Percentiles rank a stretch among this genome's conserved stretches.
Conservation (phyloP, 176 grass and related monocot species). For the Areca catechu region DNA sequence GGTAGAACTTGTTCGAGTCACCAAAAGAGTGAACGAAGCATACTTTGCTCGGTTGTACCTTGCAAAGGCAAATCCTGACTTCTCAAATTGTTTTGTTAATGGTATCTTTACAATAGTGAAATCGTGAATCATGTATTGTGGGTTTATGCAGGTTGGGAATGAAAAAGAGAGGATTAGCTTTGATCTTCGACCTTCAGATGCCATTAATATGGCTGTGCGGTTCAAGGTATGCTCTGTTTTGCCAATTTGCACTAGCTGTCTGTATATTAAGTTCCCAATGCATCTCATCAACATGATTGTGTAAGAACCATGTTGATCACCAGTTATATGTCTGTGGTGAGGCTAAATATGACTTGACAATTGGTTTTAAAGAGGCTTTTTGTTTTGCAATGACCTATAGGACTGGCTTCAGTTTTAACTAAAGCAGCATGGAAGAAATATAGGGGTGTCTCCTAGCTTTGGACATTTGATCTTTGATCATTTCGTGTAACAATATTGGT, state of each 20-base stretch:
- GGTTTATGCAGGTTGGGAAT: constrained; percentile 46
- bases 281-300: too few relatives aligned
- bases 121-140: constrained; percentile 16
- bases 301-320: too few relatives aligned
- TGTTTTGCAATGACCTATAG: too few relatives aligned
- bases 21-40: constrained; percentile 85
- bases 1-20: constrained; percentile 82
- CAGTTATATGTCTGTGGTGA: too few relatives aligned
- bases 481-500: too few relatives aligned
- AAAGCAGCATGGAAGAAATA: too few relatives aligned
- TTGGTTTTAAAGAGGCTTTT: too few relatives aligned
- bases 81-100: not conserved
- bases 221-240: constrained; percentile 55
- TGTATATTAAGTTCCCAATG: too few relatives aligned
- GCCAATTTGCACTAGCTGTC: not conserved
- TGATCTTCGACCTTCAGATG: constrained; percentile 89
- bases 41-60: constrained; percentile 86
- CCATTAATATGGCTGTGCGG: constrained; percentile 90
- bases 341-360: too few relatives aligned
- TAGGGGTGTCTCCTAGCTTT: too few relatives aligned
- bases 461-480: too few relatives aligned
- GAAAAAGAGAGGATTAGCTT: constrained; percentile 55
- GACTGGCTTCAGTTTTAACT: too few relatives aligned
- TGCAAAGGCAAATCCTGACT: constrained; percentile 38
- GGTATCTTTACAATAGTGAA: not conserved